A percentile compares a stretch with the other conserved stretches of the same genome.
phyloP scores from a whole-genome alignment of 106 monocot genomes.

The Dactylorhiza incarnata region DNA sequence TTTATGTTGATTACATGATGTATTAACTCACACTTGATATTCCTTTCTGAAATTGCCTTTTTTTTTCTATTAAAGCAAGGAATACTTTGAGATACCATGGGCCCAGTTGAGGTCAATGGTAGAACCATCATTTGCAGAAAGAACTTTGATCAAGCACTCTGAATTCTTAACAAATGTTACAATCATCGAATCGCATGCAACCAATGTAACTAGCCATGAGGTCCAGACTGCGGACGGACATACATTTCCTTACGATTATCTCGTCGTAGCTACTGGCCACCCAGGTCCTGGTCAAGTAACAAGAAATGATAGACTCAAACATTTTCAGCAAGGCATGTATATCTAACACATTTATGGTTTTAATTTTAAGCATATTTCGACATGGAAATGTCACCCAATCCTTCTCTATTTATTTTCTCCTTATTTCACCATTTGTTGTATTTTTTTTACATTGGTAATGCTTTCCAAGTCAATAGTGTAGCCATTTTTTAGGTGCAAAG shows the following conservation, averaged over 20 bases:
- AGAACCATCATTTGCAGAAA: conserved; percentile 30
- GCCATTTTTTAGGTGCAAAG: too few species aligned
- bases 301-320: conserved; percentile 23
- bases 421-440: too few species aligned
- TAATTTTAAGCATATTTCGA: too few species aligned
- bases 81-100: conserved; percentile 73
- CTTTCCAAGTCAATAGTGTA: too few species aligned
- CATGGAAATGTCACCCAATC: too few species aligned
- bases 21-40: too few species aligned
- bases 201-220: conserved; percentile 12
- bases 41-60: neutral
- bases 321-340: conserved; percentile 28
- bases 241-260: conserved; percentile 24
- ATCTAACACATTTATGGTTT: neutral
- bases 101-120: conserved; percentile 39
- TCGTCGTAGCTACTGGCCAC: conserved; percentile 34
- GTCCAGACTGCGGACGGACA: conserved; percentile 23
- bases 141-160: conserved; percentile 30
- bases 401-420: too few species aligned
- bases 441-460: too few species aligned
- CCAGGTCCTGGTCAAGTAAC: neutral
- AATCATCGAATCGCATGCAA: conserved; percentile 26
- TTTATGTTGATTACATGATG: too few species aligned
- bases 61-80: conserved; percentile 31
- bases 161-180: conserved; percentile 26